These are phyloP conservation scores for Cercospora zeina DNA, from an alignment of 2,329 filamentous ascomycete genomes.

Conservation along the genomic window DNA sequence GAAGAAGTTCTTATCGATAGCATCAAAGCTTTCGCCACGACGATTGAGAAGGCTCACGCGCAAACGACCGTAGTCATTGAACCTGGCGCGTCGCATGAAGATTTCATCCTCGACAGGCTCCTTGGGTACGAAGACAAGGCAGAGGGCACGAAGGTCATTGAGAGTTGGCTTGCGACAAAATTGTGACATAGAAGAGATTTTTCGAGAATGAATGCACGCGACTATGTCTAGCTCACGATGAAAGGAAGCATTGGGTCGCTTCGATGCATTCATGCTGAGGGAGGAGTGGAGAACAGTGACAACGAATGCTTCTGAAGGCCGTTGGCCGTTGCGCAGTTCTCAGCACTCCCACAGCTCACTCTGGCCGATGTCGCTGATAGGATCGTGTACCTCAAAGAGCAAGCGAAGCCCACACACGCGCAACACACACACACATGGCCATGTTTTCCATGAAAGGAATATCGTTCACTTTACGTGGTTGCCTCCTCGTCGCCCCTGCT, in stretches of 20 bases:
- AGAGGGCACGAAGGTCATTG: slow-evolving; percentile 41
- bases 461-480: neutral
- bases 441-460: neutral
- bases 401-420: neutral
- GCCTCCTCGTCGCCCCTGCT: neutral
- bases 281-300: neutral
- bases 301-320: neutral
- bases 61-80: slow-evolving; percentile 42
- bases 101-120: slow-evolving; percentile 46
- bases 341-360: neutral
- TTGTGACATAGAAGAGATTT: slow-evolving; percentile 27
- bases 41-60: slow-evolving; percentile 48
- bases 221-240: neutral
- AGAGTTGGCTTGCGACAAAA: slow-evolving; percentile 44
- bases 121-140: slow-evolving; percentile 44
- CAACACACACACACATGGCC: neutral
- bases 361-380: slow-evolving; percentile 1
- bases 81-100: slow-evolving; percentile 44
- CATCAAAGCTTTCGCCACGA: slow-evolving; percentile 54
- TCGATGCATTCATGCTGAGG: neutral
- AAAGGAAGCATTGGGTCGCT: neutral
- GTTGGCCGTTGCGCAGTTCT: neutral
- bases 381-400: neutral
- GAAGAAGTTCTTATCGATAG: slow-evolving; percentile 58
- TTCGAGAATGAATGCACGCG: neutral